Evolutionary conservation across 2,329 filamentous ascomycete genomes (phyloP).

Genomic region (Fusarium graminum): DNA sequence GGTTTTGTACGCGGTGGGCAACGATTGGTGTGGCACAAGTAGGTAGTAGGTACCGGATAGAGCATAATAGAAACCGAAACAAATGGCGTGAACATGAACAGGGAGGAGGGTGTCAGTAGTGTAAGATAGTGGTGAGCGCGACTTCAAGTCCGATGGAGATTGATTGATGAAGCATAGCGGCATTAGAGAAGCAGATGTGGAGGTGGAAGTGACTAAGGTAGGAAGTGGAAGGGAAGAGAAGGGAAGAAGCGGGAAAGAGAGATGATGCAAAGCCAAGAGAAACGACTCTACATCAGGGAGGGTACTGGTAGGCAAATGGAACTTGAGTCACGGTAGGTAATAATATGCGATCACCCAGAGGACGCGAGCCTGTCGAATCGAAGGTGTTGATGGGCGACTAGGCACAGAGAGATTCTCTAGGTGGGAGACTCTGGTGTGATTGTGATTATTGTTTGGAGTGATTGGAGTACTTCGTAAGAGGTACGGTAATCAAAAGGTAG

Average conservation of each 20-base stretch:
- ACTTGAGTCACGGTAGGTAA: constrained; percentile 38
- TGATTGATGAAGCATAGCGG: constrained; percentile 50
- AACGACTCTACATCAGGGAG: constrained; percentile 12
- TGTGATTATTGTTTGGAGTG: constrained; percentile 35
- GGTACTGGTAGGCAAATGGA: constrained; percentile 21
- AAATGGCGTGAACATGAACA: constrained; percentile 31
- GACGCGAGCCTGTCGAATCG: constrained; percentile 30
- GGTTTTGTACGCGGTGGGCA: constrained; percentile 35
- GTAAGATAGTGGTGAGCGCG: constrained; percentile 39
- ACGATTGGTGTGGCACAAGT: constrained; percentile 47
- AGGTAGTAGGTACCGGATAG: constrained; percentile 21
- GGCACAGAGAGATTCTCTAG: constrained; percentile 9
- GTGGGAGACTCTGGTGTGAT: constrained; percentile 18
- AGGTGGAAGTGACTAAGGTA: constrained; percentile 39
- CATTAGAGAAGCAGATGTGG: constrained; percentile 44
- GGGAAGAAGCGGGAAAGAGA: constrained; percentile 19
- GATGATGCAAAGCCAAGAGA: constrained; percentile 27
- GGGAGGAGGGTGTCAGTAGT: constrained; percentile 49
- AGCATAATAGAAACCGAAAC: constrained; percentile 10
- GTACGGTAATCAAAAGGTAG: constrained; percentile 41
- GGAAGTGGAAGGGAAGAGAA: constrained; percentile 23
- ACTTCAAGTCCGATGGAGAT: constrained; percentile 39
- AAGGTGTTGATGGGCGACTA: constrained; percentile 36
- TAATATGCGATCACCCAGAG: constrained; percentile 37
- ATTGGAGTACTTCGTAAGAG: constrained; percentile 35